Base-by-base conservation (phyloP, 495 filamentous ascomycete species). In the Amphirosellinia nigrospora region DNA sequence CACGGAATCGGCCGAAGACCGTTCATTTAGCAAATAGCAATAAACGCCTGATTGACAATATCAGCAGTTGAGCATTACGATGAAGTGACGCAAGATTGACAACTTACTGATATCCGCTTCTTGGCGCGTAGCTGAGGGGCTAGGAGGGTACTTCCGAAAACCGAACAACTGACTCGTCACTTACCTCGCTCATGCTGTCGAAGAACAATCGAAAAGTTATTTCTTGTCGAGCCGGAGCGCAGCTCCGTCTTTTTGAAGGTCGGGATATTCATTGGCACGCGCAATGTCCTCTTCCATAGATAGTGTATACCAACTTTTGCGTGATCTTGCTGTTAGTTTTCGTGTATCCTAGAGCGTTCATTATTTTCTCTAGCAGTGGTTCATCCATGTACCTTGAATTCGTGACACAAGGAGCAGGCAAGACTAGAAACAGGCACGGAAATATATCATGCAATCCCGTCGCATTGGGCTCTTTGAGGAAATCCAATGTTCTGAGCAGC, bases 301-400 rank as follows among this genome's bases (percentile, higher is more conserved):
- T 95, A 94, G 81, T n/a, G n/a, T 96, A 98, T 39, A 94, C 89
- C 64, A 99, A 85, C 78, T 97, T 97, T 36, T 89, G 83, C 2
- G 92, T 92, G 68, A 89, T 81, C 79, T 97, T 97, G 77, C 84
- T 86, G 68, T 87, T 82, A 4, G 82, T 75, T 72, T 89, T 79
- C 13, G 77, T 79, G 76, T 93, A 99, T 5, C 96, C 93, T 38
- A 99, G 75, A 65, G 85, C 87, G 43, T 77, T 78, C 92, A 98
- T 91, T 23, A 99, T 94, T 0, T 81, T 84, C 15, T 84, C 78
- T 32, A 99, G 81, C 59, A 87, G 84, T n/a, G 84, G 79, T 70
- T 96, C 90, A 69, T 92, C 89, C 74, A 98, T 83, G 75, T 98
- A 99, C 68, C 96, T 88, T 19, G 96, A 98, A 75, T 99, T 99